Evolutionary conservation across 2,329 filamentous ascomycete genomes (phyloP), one percentile per base, ranked within the genome.

Genomic region (Sporothrix euskadiensis): DNA sequence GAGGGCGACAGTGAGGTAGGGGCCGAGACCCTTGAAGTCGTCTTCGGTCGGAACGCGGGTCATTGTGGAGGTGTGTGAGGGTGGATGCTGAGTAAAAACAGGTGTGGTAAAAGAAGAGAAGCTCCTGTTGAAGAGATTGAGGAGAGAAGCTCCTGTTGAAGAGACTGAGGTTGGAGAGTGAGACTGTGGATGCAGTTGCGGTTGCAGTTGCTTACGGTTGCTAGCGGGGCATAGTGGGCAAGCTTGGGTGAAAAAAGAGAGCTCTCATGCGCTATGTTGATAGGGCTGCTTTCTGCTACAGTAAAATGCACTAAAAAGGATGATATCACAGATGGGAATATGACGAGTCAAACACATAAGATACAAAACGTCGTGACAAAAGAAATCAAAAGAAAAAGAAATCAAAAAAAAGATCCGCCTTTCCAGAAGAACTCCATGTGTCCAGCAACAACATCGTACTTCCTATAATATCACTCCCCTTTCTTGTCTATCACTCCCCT

Each of bases 11-110:
- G 82, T 82, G 71, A 88, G 81, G 61, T 79, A 79, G 54, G 83
- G 78, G 30, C 80, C 76, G 54, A 87, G 82, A 41, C 83, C 77
- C 52, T 81, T 75, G 76, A 89, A 88, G 79, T 89, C 87, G 19
- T 81, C 81, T 9, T 81, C 79, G 30, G 84, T 84, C 7, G 87
- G 87, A 75, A 88, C 84, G 56, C 85, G 83, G 3, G 74, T 75
- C 75, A 76, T 76, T 68, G 12, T 44, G 30, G 22, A 35, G 5
- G 26, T 2, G 9, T 35, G 35, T 35, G 35, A 35, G 4, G 59
- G 14, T n/a, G 5, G 35, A 39, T 5, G 6, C 9, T 14, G 22
- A 39, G 9, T 52, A 22, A 30, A 32, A 22, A 22, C 2, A 26
- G 35, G 16, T 26, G 52, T 56, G 8, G 16, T 57, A 22, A 6